Percentiles rank a stretch among this genome's conserved stretches.
Evolutionary conservation across 352 stramenopile genomes (phyloP).

Genomic region (Phytophthora pseudosyringae): DNA sequence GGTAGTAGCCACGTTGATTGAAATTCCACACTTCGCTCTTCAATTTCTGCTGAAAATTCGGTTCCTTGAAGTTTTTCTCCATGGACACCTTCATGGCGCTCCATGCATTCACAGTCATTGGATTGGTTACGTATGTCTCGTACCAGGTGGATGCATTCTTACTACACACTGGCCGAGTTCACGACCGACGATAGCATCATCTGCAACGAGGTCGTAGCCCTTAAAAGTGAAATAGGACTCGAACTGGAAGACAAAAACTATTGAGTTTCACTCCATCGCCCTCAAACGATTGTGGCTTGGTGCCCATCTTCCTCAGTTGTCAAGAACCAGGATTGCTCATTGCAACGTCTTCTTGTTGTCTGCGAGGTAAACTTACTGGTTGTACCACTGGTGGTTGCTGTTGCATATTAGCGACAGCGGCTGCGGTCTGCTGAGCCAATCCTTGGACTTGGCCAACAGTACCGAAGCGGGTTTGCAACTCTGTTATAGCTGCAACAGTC

Average conservation of each 20-base stretch:
- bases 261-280: conserved; percentile 15
- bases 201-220: conserved; percentile 10
- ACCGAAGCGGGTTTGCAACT: not conserved
- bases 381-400: not conserved
- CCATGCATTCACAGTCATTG: conserved; percentile 3
- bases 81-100: conserved; percentile 12
- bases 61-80: conserved; percentile 11
- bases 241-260: conserved; percentile 19
- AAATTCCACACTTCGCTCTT: conserved; percentile 15
- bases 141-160: conserved; percentile 19
- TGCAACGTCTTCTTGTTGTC: conserved; percentile 4
- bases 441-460: conserved; percentile 3
- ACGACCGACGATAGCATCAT: too few species aligned
- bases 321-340: not conserved
- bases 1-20: conserved; percentile 16
- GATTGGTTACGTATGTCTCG: not conserved
- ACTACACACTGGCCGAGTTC: conserved; percentile 8
- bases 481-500: conserved; percentile 6
- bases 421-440: conserved; percentile 7
- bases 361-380: not conserved
- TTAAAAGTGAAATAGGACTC: conserved; percentile 18
- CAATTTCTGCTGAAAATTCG: conserved; percentile 15
- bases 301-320: conserved; percentile 17
- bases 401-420: conserved; percentile 2
- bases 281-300: conserved; percentile 19